Evolutionary conservation across 1,284 basidiomycete species (phyloP).

Genomic region (Macrocybe sp.): DNA sequence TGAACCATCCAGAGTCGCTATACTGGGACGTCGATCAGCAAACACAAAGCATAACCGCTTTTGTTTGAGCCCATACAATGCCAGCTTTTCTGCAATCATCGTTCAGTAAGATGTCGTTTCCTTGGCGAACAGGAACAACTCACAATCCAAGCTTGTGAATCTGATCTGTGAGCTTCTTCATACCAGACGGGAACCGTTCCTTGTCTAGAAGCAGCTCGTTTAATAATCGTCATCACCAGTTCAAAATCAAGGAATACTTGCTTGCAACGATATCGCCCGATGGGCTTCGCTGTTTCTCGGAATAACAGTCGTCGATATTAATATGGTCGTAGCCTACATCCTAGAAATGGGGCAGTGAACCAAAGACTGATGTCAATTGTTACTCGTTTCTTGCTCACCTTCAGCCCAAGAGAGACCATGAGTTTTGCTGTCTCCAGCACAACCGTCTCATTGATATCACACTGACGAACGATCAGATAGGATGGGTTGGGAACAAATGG

Average conservation of each 20-base stretch:
- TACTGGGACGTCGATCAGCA: constrained; percentile 27
- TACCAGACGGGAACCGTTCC: constrained; percentile 35
- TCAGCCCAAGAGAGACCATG: constrained; percentile 40
- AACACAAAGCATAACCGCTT: not conserved
- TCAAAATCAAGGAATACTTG: constrained; percentile 4
- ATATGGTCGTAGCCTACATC: constrained; percentile 45
- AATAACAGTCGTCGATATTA: constrained; percentile 53
- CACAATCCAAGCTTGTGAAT: constrained; percentile 45
- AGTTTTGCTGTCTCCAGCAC: constrained; percentile 34
- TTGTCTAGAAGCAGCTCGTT: constrained; percentile 19
- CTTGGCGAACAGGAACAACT: constrained; percentile 14
- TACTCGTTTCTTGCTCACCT: constrained; percentile 13
- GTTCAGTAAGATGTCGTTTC: not conserved
- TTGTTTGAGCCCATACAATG: constrained; percentile 10
- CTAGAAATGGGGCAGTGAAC: constrained; percentile 18
- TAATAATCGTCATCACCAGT: not conserved
- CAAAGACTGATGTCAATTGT: not conserved
- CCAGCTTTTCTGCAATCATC: constrained; percentile 13
- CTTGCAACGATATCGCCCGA: constrained; percentile 40
- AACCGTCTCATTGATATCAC: constrained; percentile 39
- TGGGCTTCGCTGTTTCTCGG: constrained; percentile 39
- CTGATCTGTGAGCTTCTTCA: constrained; percentile 39
- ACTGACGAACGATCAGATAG: constrained; percentile 23
- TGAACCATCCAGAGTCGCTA: constrained; percentile 49
- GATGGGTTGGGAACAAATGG: not conserved